These are phyloP conservation scores for Toxicodendron radicans DNA, from an alignment of 345 rosid genomes.

Conservation along the genomic window DNA sequence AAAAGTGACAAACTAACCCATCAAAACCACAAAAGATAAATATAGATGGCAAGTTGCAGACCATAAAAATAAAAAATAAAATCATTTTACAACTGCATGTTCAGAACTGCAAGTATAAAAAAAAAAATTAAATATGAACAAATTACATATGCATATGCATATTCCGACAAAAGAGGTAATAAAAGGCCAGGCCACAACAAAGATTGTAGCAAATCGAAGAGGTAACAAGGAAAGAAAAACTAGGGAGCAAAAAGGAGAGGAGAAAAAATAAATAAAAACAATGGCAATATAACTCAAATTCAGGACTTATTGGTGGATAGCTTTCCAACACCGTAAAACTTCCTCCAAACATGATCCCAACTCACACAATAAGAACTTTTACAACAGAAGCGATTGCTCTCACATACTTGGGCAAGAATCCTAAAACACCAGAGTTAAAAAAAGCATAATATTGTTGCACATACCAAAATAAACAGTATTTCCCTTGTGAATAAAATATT, in stretches of 20 bases:
- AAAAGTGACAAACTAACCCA: constrained; percentile 16
- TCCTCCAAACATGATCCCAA: not conserved
- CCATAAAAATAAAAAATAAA: constrained; percentile 6
- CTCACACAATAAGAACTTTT: not conserved
- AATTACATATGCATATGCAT: not conserved
- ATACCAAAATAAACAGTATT: not conserved
- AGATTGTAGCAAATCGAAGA: not conserved
- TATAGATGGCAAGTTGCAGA: not conserved
- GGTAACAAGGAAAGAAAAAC: not conserved
- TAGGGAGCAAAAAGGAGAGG: not conserved
- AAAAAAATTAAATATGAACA: not conserved
- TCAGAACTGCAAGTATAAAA: not conserved
- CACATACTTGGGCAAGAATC: not conserved
- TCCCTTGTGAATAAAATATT: not conserved
- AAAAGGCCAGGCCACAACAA: not conserved
- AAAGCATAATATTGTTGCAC: not conserved
- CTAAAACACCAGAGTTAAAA: not conserved
- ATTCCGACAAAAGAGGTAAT: not conserved
- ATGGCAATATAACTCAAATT: not conserved
- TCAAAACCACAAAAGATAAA: constrained; percentile 21
- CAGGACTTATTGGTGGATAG: not conserved
- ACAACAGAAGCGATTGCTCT: not conserved
- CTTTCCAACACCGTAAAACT: not conserved
- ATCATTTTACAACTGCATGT: not conserved
- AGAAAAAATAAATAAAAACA: not conserved